Conservation (phyloP, 2,329 filamentous ascomycete species). For the Microcyclospora pomicola region DNA sequence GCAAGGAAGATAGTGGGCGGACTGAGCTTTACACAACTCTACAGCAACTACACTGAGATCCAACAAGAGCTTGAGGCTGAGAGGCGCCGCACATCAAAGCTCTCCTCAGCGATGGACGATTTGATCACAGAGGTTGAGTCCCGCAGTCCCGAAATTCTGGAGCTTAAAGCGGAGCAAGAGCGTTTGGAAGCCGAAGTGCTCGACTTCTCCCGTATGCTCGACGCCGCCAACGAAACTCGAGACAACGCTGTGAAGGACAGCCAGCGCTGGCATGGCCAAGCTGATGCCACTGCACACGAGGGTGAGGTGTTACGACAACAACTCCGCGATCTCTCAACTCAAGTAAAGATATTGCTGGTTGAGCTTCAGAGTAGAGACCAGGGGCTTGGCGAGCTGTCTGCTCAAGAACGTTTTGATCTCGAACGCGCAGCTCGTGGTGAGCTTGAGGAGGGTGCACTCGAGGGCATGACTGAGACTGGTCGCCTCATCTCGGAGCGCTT, state of each 20-base stretch:
- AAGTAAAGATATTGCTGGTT: constrained; percentile 81
- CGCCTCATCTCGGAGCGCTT: constrained; percentile 79
- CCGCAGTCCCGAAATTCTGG: constrained; percentile 76
- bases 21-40: constrained; percentile 49
- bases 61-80: constrained; percentile 63
- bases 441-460: constrained; percentile 53
- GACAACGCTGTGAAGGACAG: constrained; percentile 66
- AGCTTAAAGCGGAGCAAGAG: constrained; percentile 67
- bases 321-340: constrained; percentile 74
- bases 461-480: constrained; percentile 71
- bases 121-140: constrained; percentile 75
- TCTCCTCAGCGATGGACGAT: constrained; percentile 66
- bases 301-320: constrained; percentile 70
- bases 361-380: constrained; percentile 73
- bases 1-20: constrained; percentile 38
- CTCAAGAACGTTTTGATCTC: constrained; percentile 60
- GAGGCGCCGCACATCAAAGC: constrained; percentile 57
- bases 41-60: constrained; percentile 46
- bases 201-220: constrained; percentile 63
- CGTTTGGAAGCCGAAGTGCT: constrained; percentile 67
- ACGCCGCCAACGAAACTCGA: constrained; percentile 67
- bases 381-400: constrained; percentile 56
- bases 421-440: constrained; percentile 67
- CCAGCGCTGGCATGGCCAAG: constrained; percentile 62
- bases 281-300: constrained; percentile 50